These are phyloP conservation scores for Megacollybia marginata DNA, from an alignment of 768 basidiomycete species.

Conservation along the genomic window DNA sequence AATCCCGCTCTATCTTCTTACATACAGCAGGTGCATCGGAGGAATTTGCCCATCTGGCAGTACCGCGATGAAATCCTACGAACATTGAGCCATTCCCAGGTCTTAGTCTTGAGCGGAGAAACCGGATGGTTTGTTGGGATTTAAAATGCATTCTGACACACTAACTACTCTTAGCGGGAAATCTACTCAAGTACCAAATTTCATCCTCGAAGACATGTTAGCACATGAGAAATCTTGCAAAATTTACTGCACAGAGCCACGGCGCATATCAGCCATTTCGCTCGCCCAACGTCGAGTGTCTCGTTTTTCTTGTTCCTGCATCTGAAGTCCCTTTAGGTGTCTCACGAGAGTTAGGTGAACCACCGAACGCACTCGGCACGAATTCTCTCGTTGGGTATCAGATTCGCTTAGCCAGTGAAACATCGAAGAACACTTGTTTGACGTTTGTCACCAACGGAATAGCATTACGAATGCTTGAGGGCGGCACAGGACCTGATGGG, in stretches of 20 bases:
- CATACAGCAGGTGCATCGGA: slow-evolving; percentile 54
- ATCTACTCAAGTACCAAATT: slow-evolving; percentile 92
- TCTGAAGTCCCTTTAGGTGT: slow-evolving; percentile 38
- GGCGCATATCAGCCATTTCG: slow-evolving; percentile 93
- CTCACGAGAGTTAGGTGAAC: slow-evolving; percentile 86
- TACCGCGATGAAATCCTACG: slow-evolving; percentile 70
- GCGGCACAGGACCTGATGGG: slow-evolving; percentile 60
- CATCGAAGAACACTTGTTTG: slow-evolving; percentile 68
- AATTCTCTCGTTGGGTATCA: slow-evolving; percentile 89
- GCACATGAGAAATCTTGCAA: slow-evolving; percentile 77
- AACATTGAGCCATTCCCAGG: slow-evolving; percentile 65
- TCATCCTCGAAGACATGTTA: slow-evolving; percentile 87
- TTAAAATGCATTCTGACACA: slow-evolving; percentile 1
- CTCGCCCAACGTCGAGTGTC: slow-evolving; percentile 67
- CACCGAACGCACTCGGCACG: slow-evolving; percentile 70
- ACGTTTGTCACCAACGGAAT: slow-evolving; percentile 93
- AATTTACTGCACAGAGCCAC: slow-evolving; percentile 92
- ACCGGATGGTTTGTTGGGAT: slow-evolving; percentile 27
- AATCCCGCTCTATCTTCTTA: not conserved
- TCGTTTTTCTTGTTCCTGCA: not conserved
- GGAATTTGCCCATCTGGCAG: slow-evolving; percentile 76
- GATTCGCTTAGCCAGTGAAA: slow-evolving; percentile 86
- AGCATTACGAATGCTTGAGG: slow-evolving; percentile 94
- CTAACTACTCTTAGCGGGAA: slow-evolving; percentile 62
- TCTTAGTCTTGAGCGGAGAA: slow-evolving; percentile 72